These are phyloP conservation scores for Xylaria polymorpha DNA, from an alignment of 2,329 filamentous ascomycete genomes.

Conservation along the genomic window DNA sequence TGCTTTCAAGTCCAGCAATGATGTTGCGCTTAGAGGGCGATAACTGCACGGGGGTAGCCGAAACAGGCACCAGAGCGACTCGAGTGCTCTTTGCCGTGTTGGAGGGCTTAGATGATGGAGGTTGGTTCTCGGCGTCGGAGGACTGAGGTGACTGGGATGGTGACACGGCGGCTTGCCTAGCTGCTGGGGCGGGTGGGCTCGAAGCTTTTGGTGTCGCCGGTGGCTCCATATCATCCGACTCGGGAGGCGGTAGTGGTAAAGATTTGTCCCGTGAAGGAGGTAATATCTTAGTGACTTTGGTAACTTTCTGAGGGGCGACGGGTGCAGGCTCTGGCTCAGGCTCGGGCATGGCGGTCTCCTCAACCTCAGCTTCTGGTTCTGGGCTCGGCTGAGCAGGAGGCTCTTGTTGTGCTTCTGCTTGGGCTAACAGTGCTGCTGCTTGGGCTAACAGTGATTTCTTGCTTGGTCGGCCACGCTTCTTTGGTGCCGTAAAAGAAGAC, in stretches of 20 bases:
- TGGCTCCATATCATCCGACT: slow-evolving; percentile 41
- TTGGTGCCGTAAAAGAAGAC: slow-evolving; percentile 42
- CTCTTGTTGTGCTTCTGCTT: slow-evolving; percentile 45
- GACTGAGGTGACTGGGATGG: slow-evolving; percentile 78
- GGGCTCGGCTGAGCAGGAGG: slow-evolving; percentile 1
- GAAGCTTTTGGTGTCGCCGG: slow-evolving; percentile 58
- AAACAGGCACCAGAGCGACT: slow-evolving; percentile 59
- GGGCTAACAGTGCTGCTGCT: slow-evolving; percentile 48
- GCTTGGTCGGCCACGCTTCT: slow-evolving; percentile 51
- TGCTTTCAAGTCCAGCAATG: slow-evolving; percentile 67
- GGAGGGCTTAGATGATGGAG: slow-evolving; percentile 73
- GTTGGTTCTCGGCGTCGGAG: slow-evolving; percentile 83
- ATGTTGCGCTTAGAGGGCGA: slow-evolving; percentile 73
- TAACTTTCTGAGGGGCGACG: slow-evolving; percentile 41
- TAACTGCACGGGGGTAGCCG: slow-evolving; percentile 60
- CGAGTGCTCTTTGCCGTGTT: slow-evolving; percentile 60
- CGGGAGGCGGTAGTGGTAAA: slow-evolving; percentile 48
- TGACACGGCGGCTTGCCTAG: slow-evolving; percentile 66
- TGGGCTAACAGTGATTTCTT: slow-evolving; percentile 51
- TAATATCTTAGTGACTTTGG: slow-evolving; percentile 28
- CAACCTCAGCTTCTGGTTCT: slow-evolving; percentile 36
- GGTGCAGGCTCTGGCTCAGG: slow-evolving; percentile 2
- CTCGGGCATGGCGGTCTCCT: slow-evolving; percentile 40
- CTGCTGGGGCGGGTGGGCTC: slow-evolving; percentile 60
- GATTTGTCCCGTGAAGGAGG: slow-evolving; percentile 43